A percentile compares a stretch with the other conserved stretches of the same genome.
Evolutionary conservation across 768 basidiomycete genomes (phyloP).

Genomic region (Lyophyllum shimeji): DNA sequence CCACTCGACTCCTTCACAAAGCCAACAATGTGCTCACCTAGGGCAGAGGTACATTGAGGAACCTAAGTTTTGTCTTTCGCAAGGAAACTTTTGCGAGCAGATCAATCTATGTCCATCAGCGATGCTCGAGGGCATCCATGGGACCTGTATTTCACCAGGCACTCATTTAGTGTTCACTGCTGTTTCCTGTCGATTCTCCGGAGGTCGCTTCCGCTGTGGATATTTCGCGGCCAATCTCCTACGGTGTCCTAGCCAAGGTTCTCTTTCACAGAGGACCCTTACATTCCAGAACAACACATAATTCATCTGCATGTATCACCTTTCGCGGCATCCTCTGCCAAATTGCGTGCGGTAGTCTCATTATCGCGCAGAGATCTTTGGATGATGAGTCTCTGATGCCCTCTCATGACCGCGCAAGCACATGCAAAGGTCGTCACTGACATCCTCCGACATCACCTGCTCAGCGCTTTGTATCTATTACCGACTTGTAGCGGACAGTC

Average conservation of each 20-base stretch:
- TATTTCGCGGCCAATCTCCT: not conserved
- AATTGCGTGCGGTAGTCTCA: not conserved
- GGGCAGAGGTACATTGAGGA: not conserved
- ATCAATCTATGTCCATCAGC: slow-evolving; percentile 12
- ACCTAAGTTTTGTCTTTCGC: not conserved
- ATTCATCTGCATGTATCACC: not conserved
- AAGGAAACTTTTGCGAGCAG: not conserved
- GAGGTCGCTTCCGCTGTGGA: not conserved
- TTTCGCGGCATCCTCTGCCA: not conserved
- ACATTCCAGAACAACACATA: not conserved
- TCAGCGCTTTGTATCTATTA: not conserved
- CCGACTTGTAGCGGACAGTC: not conserved
- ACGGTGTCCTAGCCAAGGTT: not conserved
- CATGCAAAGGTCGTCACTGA: not conserved
- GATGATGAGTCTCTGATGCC: not conserved
- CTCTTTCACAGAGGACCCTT: not conserved
- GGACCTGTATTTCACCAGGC: slow-evolving; percentile 6
- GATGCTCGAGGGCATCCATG: not conserved
- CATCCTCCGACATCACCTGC: slow-evolving; percentile 2
- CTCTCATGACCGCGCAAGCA: slow-evolving; percentile 3
- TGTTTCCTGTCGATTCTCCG: not conserved
- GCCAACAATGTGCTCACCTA: not conserved
- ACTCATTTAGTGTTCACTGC: not conserved
- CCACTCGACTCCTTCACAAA: not conserved
- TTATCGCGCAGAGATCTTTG: not conserved